A percentile compares a stretch with the other conserved stretches of the same genome.
Evolutionary conservation across 352 stramenopile genomes (phyloP).

Genomic region (Thraustochytrium sp.): DNA sequence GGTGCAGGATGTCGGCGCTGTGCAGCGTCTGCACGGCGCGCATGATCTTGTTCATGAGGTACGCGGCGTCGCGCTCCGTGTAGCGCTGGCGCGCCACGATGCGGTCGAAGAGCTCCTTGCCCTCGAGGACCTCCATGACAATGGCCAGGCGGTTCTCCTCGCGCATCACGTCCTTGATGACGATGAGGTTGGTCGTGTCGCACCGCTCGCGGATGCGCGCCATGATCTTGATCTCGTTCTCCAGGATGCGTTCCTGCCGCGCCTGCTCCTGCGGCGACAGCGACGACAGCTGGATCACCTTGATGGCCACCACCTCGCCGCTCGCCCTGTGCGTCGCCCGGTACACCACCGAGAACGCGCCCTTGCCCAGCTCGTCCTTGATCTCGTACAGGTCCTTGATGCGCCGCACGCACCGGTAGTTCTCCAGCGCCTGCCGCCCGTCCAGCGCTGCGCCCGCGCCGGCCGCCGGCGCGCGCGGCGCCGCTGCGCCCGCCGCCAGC

Average conservation of each 20-base stretch:
- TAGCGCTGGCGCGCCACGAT: constrained; percentile 87
- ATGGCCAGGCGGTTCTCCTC: constrained; percentile 54
- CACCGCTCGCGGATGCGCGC: neutral
- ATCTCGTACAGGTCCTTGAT: constrained; percentile 41
- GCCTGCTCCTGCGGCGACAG: neutral
- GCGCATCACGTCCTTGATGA: constrained; percentile 40
- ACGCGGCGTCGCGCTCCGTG: constrained; percentile 86
- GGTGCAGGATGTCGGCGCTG: constrained; percentile 79
- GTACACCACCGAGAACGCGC: constrained; percentile 47
- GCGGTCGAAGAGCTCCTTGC: constrained; percentile 89
- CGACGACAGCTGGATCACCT: constrained; percentile 27
- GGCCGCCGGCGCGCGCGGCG: no score
- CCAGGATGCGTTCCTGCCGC: constrained; percentile 32
- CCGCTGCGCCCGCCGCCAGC: no score
- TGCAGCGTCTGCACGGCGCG: constrained; percentile 84
- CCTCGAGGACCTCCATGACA: constrained; percentile 80
- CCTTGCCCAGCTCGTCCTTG: constrained; percentile 39
- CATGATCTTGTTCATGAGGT: constrained; percentile 79
- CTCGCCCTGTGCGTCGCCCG: constrained; percentile 44
- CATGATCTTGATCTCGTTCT: constrained; percentile 47
- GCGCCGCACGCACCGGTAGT: neutral
- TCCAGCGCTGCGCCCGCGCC: neutral
- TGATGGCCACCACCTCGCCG: constrained; percentile 38
- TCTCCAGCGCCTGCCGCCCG: neutral
- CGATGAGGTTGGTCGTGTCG: constrained; percentile 31